Conservation (phyloP, 352 stramenopile genomes). For the Phytophthora agathidicida region DNA sequence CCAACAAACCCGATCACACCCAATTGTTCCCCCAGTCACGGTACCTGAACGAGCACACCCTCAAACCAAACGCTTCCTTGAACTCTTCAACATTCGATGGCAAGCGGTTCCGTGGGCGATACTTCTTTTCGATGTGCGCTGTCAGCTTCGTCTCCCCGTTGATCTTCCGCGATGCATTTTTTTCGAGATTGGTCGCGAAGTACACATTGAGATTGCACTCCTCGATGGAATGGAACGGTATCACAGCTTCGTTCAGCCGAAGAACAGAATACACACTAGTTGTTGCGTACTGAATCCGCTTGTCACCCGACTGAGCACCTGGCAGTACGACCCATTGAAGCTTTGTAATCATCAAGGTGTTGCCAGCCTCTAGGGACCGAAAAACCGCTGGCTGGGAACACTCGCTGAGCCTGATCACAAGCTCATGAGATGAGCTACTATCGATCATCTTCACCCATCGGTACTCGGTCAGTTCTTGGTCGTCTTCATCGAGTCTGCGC, state of each 20-base stretch:
- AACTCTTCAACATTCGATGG: conserved; percentile 27
- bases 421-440: conserved; percentile 44
- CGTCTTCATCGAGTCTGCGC: conserved; percentile 18
- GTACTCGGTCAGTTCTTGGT: conserved; percentile 30
- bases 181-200: conserved; percentile 42
- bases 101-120: conserved; percentile 30
- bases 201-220: conserved; percentile 41
- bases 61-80: conserved; percentile 28
- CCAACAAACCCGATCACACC: not conserved
- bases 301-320: not conserved
- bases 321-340: conserved; percentile 47
- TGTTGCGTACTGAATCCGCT: conserved; percentile 46
- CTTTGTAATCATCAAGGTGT: conserved; percentile 62
- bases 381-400: conserved; percentile 58
- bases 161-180: conserved; percentile 16
- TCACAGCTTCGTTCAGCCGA: conserved; percentile 40
- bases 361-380: conserved; percentile 49
- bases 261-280: conserved; percentile 50
- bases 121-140: conserved; percentile 32
- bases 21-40: not conserved
- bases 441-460: conserved; percentile 78
- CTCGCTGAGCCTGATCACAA: conserved; percentile 49
- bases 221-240: conserved; percentile 40
- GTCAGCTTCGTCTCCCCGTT: conserved; percentile 32
- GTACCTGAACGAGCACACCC: conserved; percentile 39